Evolutionary conservation across 345 rosid genomes (phyloP), one percentile per base, ranked within the genome.

Genomic region (Gossypium australe): DNA sequence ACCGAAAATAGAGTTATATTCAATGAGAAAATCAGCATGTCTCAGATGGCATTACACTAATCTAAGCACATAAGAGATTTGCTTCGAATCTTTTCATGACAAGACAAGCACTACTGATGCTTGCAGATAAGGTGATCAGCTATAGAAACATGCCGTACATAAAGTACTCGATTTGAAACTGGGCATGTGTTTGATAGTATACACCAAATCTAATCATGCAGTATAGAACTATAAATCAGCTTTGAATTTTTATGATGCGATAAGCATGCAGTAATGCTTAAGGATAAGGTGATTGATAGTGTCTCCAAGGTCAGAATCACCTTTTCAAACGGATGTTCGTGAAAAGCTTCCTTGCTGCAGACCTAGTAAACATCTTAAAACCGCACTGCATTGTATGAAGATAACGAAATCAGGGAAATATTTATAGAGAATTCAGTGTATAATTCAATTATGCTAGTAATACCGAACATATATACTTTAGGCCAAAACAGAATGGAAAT

Each of bases 321-420:
- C 99, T 88, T 87, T 90, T 90, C 80, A 95, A 80, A 56, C 88
- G 93, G 72, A 95, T 76, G 81, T 91, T 95, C 60, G 94, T 83
- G 81, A 93, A 95, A 78, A 95, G 96, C 84, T 84, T 93, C 80
- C 93, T 87, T 16, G 97, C 98, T 93, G 63, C 63, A 59, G 63
- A 59, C 63, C 63, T 25, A 22, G 63, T 59, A 59, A 59, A 59
- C 63, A 59, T 59, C 38, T 59, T 59, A 59, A 59, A 59, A 24
- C 63, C 63, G 9, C 98, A 95, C 99, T 95, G 91, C 67, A 11
- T 71, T 72, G 62, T 41, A 76, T 29, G 63, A 71, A 66, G 44
- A 76, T 56, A 57, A 17, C 3, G 67, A 74, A 8, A 17, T 72
- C 56, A 73, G 56, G 25, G 61, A 20, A 81, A 77, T 51, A 13